These are phyloP conservation scores for Seminavis robusta DNA, from an alignment of 108 stramenopile species.

Conservation along the genomic window DNA sequence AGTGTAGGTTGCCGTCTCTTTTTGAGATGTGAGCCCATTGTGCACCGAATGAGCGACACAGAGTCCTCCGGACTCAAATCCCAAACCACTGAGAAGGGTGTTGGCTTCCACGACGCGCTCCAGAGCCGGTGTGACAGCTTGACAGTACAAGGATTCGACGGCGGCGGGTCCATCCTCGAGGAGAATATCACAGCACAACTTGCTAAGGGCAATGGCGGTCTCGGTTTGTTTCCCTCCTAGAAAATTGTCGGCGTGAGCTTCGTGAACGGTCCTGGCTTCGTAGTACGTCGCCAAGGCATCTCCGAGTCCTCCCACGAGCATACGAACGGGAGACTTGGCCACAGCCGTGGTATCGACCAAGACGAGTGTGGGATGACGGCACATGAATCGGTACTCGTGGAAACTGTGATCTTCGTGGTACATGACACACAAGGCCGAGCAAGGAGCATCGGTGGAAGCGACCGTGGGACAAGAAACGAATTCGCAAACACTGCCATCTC, in stretches of 20 bases:
- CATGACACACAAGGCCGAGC: not conserved
- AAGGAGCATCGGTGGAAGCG: slow-evolving; percentile 2
- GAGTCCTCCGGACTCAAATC: slow-evolving; percentile 1
- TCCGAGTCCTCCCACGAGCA: slow-evolving; percentile 1
- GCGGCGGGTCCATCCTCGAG: not conserved
- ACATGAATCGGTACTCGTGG: not conserved
- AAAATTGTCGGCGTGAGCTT: not conserved
- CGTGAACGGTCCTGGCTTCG: not conserved
- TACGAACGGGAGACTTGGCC: not conserved
- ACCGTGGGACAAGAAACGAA: not conserved
- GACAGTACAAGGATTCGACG: not conserved
- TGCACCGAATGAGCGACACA: slow-evolving; percentile 2
- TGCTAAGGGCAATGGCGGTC: not conserved
- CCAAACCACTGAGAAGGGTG: slow-evolving; percentile 2
- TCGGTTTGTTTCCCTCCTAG: not conserved
- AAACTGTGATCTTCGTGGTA: slow-evolving; percentile 1
- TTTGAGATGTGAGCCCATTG: not conserved
- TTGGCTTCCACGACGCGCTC: slow-evolving; percentile 9
- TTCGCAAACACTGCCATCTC: too few species aligned
- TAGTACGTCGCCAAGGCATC: slow-evolving; percentile 3
- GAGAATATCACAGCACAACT: not conserved
- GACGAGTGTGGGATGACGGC: not conserved
- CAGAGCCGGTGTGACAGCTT: slow-evolving; percentile 3
- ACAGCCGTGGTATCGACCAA: not conserved
- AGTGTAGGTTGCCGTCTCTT: not conserved